phyloP scores from a whole-genome alignment of 805 yeast genomes.

The Grigorovia jiainica region DNA sequence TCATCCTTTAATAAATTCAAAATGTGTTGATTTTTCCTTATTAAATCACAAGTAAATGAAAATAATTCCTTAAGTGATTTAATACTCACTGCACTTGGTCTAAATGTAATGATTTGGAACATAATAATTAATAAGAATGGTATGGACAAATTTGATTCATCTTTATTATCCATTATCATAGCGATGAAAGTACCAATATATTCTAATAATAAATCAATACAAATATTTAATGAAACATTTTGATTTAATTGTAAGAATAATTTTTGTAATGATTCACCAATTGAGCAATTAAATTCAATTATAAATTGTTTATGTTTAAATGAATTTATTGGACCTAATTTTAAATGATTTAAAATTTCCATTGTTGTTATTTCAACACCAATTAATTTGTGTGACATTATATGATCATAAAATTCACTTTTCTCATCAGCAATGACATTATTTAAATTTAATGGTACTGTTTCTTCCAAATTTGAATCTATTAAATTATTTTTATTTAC shows the following conservation, averaged over 20 bases:
- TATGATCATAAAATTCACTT: conserved; percentile 16
- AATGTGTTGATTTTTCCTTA: conserved; percentile 18
- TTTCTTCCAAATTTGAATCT: conserved; percentile 2
- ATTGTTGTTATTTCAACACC: conserved; percentile 22
- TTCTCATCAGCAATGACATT: conserved; percentile 19
- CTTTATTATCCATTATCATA: conserved; percentile 16
- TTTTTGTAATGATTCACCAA: conserved; percentile 18
- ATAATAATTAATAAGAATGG: conserved; percentile 56
- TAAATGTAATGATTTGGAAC: conserved; percentile 44
- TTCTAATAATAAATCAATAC: conserved; percentile 19
- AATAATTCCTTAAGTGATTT: conserved; percentile 29
- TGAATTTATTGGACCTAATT: conserved; percentile 10
- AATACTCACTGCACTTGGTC: conserved; percentile 50
- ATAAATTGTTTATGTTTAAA: conserved; percentile 11
- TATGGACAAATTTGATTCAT: conserved; percentile 27
- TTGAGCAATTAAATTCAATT: conserved; percentile 13
- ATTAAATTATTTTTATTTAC: background rate
- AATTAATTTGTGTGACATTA: conserved; percentile 15
- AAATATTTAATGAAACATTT: conserved; percentile 16
- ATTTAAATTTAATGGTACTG: conserved; percentile 11
- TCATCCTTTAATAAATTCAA: conserved; percentile 15
- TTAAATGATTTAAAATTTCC: conserved; percentile 19
- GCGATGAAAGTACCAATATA: conserved; percentile 21
- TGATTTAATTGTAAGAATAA: conserved; percentile 13
- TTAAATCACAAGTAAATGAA: conserved; percentile 20